Conservation (phyloP, 208 protist genomes). For the Phytomonas francai region DNA sequence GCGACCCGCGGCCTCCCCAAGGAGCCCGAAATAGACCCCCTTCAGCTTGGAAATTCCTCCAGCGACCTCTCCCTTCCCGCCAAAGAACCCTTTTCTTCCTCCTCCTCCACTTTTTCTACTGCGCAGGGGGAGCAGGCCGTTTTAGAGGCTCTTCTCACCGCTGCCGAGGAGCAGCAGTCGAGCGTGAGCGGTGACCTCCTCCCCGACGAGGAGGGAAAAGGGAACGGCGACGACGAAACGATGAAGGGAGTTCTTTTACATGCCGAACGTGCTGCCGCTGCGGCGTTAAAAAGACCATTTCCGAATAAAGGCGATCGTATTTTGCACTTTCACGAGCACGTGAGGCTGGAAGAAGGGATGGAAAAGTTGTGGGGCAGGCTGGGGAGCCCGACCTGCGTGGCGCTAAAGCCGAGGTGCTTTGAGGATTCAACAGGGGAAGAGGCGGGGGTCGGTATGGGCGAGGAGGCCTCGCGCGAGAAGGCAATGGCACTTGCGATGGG, state of each 20-base stretch:
- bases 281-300: constrained; percentile 17
- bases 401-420: constrained; percentile 4
- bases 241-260: constrained; percentile 42
- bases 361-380: constrained; percentile 17
- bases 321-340: constrained; percentile 58
- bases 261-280: constrained; percentile 37
- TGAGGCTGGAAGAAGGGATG: constrained; percentile 31
- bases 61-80: too few species aligned
- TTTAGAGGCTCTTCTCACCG: constrained; percentile 48
- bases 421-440: background rate
- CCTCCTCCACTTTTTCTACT: too few species aligned
- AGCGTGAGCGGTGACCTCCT: constrained; percentile 58
- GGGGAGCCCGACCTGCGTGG: constrained; percentile 45
- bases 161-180: constrained; percentile 45
- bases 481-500: constrained; percentile 34
- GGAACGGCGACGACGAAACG: constrained; percentile 17
- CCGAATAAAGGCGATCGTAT: constrained; percentile 20
- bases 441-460: background rate
- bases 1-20: too few species aligned
- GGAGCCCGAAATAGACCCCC: too few species aligned
- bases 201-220: constrained; percentile 6
- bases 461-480: background rate
- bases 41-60: too few species aligned
- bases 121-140: constrained; percentile 38
- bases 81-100: too few species aligned